Evolutionary conservation across 768 basidiomycete species (phyloP), one percentile per base, ranked within the genome.

Genomic region (Kwoniella sp.): DNA sequence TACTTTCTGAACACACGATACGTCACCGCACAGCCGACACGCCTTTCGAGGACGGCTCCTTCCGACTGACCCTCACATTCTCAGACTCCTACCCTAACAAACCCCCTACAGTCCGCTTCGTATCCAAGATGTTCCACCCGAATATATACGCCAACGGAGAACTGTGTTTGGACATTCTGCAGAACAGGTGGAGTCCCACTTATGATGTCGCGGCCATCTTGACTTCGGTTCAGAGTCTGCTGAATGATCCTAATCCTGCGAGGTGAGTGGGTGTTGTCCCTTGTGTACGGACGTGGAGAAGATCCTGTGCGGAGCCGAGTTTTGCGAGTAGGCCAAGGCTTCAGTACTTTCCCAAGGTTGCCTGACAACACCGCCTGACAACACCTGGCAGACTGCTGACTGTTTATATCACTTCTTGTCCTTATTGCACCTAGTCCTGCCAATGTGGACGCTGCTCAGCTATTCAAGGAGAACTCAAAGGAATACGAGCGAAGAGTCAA

Each of bases 71-170:
- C 53, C 86, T 99, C 55, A 91, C 90, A 0, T 98, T 99, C 73
- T 94, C 98, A 79, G 96, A 99, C 75, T 90, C 91, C 7, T 99
- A 99, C 82, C 96, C 96, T 17, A 99, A 96, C 85, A 97, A 97
- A 79, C 93, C 96, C 0, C 96, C 96, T 1, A 90, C 91, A 4
- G 95, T 99, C 73, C 93, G 93, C 77, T 99, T 99, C 85, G 86
- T 98, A 31, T 93, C 91, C 38, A 81, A 82, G 69, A 98, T 98
- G 95, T 98, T 99, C 83, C 95, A 99, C 80, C 96, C 96, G 0
- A 99, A 98, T 83, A 94, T 99, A 11, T 99, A 98, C 82, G 90
- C 91, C 51, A 97, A 96, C 73, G 96, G 96, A 67, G 95, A 98
- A 79, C 89, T 99, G 56, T 99, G 96, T 79, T 85, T 99, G 56